phyloP scores from a whole-genome alignment of 2,329 filamentous ascomycete species.

The Dothidotthia symphoricarpi region DNA sequence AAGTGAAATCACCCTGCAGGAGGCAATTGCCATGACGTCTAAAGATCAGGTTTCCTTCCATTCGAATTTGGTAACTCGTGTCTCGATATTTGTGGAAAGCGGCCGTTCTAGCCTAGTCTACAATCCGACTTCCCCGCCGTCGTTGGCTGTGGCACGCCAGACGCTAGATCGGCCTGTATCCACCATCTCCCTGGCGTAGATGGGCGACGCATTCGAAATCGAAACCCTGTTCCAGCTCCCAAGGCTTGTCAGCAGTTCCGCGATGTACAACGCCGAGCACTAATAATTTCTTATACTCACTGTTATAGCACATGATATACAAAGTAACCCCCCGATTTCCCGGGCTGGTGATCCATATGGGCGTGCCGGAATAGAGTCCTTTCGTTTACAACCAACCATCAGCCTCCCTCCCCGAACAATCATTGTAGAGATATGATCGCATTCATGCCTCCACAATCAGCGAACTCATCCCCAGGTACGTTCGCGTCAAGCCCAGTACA shows the following conservation, averaged over 20 bases:
- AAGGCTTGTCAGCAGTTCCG: constrained; percentile 32
- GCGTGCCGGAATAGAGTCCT: constrained; percentile 22
- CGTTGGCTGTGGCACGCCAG: constrained; percentile 35
- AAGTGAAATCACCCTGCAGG: constrained; percentile 4
- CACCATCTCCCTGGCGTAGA: constrained; percentile 29
- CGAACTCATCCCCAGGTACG: constrained; percentile 37
- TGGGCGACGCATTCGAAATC: constrained; percentile 35
- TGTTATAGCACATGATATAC: constrained; percentile 29
- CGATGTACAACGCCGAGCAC: constrained; percentile 27
- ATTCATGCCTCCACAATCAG: constrained; percentile 39
- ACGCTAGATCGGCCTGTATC: constrained; percentile 33
- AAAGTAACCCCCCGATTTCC: constrained; percentile 33
- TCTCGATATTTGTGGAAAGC: constrained; percentile 28
- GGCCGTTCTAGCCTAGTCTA: constrained; percentile 31
- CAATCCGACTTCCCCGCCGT: constrained; percentile 38
- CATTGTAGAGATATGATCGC: constrained; percentile 35
- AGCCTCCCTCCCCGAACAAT: constrained; percentile 20
- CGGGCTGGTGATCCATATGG: constrained; percentile 28
- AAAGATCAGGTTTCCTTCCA: constrained; percentile 13
- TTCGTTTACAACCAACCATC: constrained; percentile 20
- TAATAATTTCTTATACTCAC: constrained; percentile 26
- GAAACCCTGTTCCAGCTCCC: constrained; percentile 34
- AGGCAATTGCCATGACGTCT: constrained; percentile 6
- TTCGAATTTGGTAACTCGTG: constrained; percentile 19
- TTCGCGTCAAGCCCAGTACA: constrained; percentile 3